Conservation (phyloP, 805 yeast genomes). For the Pichia nakasei region DNA sequence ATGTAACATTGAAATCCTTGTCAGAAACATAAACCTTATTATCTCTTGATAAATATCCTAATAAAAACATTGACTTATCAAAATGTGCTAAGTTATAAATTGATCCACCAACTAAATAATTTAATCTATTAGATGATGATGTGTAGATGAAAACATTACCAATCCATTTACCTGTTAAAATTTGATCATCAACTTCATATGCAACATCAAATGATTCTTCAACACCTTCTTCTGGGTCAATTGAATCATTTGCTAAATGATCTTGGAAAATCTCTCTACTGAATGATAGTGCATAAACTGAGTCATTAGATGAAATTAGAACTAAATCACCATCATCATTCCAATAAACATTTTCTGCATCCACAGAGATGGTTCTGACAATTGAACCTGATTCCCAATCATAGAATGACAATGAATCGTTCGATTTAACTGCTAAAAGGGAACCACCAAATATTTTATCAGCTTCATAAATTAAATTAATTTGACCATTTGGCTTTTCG, state of each 20-base stretch:
- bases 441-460: constrained; percentile 85
- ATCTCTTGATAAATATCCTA: constrained; percentile 88
- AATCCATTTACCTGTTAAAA: constrained; percentile 89
- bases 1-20: constrained; percentile 74
- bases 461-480: constrained; percentile 62
- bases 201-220: constrained; percentile 80
- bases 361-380: constrained; percentile 85
- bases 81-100: constrained; percentile 88
- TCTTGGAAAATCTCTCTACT: constrained; percentile 58
- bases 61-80: constrained; percentile 74
- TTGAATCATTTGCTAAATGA: constrained; percentile 47
- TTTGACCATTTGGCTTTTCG: constrained; percentile 53
- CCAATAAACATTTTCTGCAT: constrained; percentile 80
- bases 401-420: constrained; percentile 77
- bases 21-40: constrained; percentile 86
- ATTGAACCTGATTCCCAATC: constrained; percentile 88
- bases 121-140: constrained; percentile 76
- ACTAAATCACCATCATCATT: constrained; percentile 88
- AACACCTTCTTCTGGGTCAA: constrained; percentile 79
- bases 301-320: constrained; percentile 60
- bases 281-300: constrained; percentile 70
- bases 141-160: constrained; percentile 96
- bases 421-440: constrained; percentile 76
- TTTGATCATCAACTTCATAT: constrained; percentile 70
- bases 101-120: constrained; percentile 92